phyloP scores from a whole-genome alignment of 371 early-diverging fungal species.

The Umbelopsis sp. region DNA sequence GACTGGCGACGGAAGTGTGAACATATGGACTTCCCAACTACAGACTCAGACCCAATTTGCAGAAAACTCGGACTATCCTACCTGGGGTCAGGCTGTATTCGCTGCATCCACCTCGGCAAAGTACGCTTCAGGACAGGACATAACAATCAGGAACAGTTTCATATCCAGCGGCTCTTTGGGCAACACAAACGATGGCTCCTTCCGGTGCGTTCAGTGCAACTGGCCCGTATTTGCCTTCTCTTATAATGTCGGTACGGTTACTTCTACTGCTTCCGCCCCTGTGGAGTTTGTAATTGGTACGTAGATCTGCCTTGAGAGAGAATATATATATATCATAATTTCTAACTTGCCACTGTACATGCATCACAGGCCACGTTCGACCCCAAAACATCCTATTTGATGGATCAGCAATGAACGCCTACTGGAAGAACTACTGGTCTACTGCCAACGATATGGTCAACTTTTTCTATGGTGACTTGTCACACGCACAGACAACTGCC shows the following conservation, averaged over 20 bases:
- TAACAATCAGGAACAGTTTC: neutral
- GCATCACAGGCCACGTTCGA: slow-evolving; percentile 5
- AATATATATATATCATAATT: neutral
- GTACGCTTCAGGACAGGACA: slow-evolving; percentile 13
- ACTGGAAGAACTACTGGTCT: slow-evolving; percentile 12
- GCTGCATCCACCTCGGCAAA: neutral
- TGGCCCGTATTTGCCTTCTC: slow-evolving; percentile 16
- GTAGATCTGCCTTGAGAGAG: neutral
- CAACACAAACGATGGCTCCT: slow-evolving; percentile 15
- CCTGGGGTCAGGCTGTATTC: slow-evolving; percentile 3
- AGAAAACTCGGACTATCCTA: slow-evolving; percentile 16
- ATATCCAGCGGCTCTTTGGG: slow-evolving; percentile 13
- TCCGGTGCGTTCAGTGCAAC: neutral
- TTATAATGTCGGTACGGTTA: slow-evolving; percentile 9
- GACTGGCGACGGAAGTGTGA: neutral
- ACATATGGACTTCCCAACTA: neutral
- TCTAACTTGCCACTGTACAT: neutral
- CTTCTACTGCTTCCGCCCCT: slow-evolving; percentile 7
- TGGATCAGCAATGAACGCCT: neutral
- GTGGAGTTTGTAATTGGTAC: neutral
- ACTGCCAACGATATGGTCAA: slow-evolving; percentile 17
- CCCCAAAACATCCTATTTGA: slow-evolving; percentile 2
- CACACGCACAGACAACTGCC: slow-evolving; percentile 1
- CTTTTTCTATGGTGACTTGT: slow-evolving; percentile 15
- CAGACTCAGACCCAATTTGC: slow-evolving; percentile 1